phyloP scores from a whole-genome alignment of 1,284 basidiomycete species.

The Cryptococcus sp. region DNA sequence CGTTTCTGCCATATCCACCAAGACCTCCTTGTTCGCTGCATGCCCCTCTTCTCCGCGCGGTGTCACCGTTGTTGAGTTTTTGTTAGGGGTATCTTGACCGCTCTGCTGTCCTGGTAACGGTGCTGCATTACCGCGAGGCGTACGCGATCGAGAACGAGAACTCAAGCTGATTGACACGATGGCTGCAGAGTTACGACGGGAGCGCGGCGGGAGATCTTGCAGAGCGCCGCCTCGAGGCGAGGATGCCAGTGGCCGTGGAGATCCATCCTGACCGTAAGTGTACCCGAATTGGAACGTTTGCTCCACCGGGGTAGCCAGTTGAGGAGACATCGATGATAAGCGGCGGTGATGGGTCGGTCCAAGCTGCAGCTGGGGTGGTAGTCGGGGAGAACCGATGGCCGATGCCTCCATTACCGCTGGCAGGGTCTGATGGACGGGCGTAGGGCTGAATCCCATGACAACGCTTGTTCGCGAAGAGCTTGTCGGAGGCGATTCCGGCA shows the following conservation, averaged over 20 bases:
- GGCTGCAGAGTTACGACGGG: slow-evolving; percentile 45
- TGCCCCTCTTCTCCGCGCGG: slow-evolving; percentile 25
- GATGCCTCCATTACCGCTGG: slow-evolving; percentile 20
- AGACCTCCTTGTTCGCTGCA: slow-evolving; percentile 5
- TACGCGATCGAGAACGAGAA: slow-evolving; percentile 45
- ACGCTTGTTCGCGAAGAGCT: slow-evolving; percentile 17
- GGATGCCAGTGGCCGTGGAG: slow-evolving; percentile 18
- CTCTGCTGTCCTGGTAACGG: slow-evolving; percentile 24
- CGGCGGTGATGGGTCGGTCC: slow-evolving; percentile 13
- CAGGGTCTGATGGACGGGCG: slow-evolving; percentile 11
- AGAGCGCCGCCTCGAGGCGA: slow-evolving; percentile 26
- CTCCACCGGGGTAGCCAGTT: slow-evolving; percentile 32
- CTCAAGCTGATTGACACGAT: slow-evolving; percentile 48
- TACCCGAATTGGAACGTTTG: slow-evolving; percentile 21
- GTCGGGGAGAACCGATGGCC: slow-evolving; percentile 10
- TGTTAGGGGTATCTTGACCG: slow-evolving; percentile 41
- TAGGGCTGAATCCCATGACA: slow-evolving; percentile 26
- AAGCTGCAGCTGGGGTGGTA: slow-evolving; percentile 10
- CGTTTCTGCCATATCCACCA: slow-evolving; percentile 30
- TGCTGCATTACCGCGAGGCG: slow-evolving; percentile 36
- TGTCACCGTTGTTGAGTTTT: slow-evolving; percentile 26
- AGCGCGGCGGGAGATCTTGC: slow-evolving; percentile 30
- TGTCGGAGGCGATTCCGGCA: slow-evolving; percentile 12
- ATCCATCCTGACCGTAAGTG: slow-evolving; percentile 5
- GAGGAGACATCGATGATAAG: slow-evolving; percentile 22